Base-by-base conservation (phyloP, 2,329 filamentous ascomycete genomes). In the Tolypocladium ovalisporum region DNA sequence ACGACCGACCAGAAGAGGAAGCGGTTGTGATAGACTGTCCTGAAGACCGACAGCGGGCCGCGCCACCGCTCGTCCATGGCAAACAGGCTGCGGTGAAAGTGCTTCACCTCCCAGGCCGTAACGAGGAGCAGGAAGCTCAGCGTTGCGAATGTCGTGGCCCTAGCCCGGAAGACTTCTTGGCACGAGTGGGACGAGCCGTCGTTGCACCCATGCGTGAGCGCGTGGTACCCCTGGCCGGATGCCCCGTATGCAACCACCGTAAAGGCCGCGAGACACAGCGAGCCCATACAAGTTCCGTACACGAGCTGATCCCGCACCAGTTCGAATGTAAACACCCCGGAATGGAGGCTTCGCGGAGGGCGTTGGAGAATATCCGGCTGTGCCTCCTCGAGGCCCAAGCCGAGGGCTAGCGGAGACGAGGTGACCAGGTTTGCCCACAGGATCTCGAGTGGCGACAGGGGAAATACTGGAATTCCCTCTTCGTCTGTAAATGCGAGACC, bases 341-440 rank as follows among this genome's bases (percentile, higher is more conserved):
- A 69, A 49, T 77, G 74, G 17, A 86, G 74, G 61, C 77, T 77
- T 60, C 86, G 84, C 8, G 87, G 87, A 1, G 85, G 83, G 0
- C 86, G 83, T 7, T 75, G 68, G 66, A 89, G 81, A 60, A 90
- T 83, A 67, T 89, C 86, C 0, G 84, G 81, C 36, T 84, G 80
- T 0, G 85, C 85, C 58, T 84, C 78, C 66, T 90, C 87, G 59
- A 89, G 82, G 7, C 87, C 87, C 0, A 90, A 78, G 56, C 87
- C 87, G 63, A 90, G 83, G 47, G 87, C 87, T 1, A 88, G 78
- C 63, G 88, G 81, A 8, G 83, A 87, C 1, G 84, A 88, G 1
- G 87, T 90, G 56, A 89, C 80, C 65, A 90, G 82, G 67, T 89
- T 90, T 61, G 87, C 85, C 87, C 87, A 90, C 36, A 90, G 79